Percentiles rank a stretch among this genome's conserved stretches.
Conservation (phyloP, 2,329 filamentous ascomycete species). For the Diatrype stigma region DNA sequence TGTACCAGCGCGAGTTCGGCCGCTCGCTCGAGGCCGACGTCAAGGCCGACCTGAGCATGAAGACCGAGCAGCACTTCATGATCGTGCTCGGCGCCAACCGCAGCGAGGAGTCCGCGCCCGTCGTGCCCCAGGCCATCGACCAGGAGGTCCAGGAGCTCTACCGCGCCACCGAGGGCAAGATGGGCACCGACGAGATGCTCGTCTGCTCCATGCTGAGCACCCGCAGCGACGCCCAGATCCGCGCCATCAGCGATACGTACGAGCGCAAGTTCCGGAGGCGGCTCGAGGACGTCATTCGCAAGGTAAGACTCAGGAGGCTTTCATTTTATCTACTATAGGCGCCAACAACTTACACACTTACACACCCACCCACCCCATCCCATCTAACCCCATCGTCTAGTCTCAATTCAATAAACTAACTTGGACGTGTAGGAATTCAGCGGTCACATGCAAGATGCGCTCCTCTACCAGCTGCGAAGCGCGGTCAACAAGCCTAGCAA, state of each 20-base stretch:
- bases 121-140: conserved; percentile 70
- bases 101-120: conserved; percentile 71
- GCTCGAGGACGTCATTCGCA: conserved; percentile 70
- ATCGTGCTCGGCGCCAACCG: conserved; percentile 73
- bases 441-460: conserved; percentile 85
- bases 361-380: too few species aligned
- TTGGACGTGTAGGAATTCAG: conserved; percentile 61
- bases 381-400: conserved; percentile 1
- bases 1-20: conserved; percentile 66
- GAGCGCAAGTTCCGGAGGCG: conserved; percentile 64
- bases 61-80: conserved; percentile 81
- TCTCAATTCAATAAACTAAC: conserved; percentile 4
- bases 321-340: too few species aligned
- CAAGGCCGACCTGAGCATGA: conserved; percentile 74
- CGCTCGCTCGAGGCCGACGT: conserved; percentile 68
- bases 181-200: conserved; percentile 69
- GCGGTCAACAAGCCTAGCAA: conserved; percentile 79
- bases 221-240: conserved; percentile 76
- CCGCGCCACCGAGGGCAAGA: conserved; percentile 67
- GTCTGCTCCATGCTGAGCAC: conserved; percentile 75
- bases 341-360: too few species aligned
- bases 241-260: conserved; percentile 75
- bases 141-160: conserved; percentile 74
- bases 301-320: too few species aligned
- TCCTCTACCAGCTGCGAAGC: conserved; percentile 73